Conservation (phyloP, 2,329 filamentous ascomycete species). For the Arthrobotrys sphaeroides region DNA sequence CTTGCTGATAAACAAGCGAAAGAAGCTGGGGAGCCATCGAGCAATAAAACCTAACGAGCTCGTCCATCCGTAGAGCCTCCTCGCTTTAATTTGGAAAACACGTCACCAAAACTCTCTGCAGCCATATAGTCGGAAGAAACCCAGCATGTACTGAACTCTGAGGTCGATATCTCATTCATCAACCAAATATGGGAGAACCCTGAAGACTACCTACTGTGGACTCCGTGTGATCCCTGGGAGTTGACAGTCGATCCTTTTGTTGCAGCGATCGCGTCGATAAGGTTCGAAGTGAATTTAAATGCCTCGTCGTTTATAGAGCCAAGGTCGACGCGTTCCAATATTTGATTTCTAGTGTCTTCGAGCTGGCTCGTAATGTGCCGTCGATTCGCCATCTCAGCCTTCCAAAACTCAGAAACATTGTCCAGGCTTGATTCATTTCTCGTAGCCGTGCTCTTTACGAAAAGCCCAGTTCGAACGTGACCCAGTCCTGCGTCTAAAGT, state of each 20-base stretch:
- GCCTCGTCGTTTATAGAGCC: conserved; percentile 47
- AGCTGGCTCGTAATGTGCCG: conserved; percentile 12
- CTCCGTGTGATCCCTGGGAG: neutral
- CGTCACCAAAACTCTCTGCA: neutral
- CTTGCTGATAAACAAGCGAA: conserved; percentile 29
- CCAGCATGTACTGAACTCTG: neutral
- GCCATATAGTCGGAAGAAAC: neutral
- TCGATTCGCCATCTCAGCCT: conserved; percentile 16
- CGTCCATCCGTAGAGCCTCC: no score
- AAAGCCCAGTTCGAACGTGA: conserved; percentile 30
- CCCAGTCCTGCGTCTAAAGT: conserved; percentile 60
- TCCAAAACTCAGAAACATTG: conserved; percentile 31
- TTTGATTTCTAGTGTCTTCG: conserved; percentile 22
- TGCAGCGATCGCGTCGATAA: conserved; percentile 24
- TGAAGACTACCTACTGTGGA: neutral
- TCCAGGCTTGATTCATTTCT: conserved; percentile 18
- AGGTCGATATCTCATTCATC: neutral
- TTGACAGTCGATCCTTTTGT: neutral
- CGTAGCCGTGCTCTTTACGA: conserved; percentile 35
- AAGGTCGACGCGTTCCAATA: conserved; percentile 30
- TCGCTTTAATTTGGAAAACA: neutral
- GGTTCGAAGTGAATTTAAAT: conserved; percentile 39
- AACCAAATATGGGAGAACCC: neutral
- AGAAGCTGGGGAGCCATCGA: conserved; percentile 11
- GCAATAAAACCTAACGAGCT: conserved; percentile 21